Percentiles rank a stretch among this genome's conserved stretches.
phyloP scores from a whole-genome alignment of 495 filamentous ascomycete genomes.

The Pyronema omphalodes region DNA sequence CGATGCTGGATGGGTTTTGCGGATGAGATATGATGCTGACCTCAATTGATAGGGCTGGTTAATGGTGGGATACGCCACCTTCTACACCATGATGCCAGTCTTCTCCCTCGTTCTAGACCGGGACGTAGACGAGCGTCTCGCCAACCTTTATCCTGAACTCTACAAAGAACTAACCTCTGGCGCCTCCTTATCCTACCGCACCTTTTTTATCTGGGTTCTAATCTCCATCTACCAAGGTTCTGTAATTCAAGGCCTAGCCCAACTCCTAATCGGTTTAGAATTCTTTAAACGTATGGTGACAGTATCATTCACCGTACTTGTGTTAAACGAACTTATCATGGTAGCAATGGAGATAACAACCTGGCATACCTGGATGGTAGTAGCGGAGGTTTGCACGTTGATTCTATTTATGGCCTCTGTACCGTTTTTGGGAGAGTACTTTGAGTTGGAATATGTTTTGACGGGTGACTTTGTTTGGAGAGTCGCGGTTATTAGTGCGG shows the following conservation, averaged over 20 bases:
- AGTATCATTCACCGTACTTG: constrained; percentile 77
- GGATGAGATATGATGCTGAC: constrained; percentile 28
- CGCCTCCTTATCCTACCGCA: constrained; percentile 67
- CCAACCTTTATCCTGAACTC: constrained; percentile 89
- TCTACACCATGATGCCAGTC: constrained; percentile 89
- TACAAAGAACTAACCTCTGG: constrained; percentile 89
- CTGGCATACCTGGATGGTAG: constrained; percentile 89
- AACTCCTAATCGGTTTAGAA: constrained; percentile 62
- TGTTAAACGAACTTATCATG: constrained; percentile 93
- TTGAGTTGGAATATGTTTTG: constrained; percentile 65
- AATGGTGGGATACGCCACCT: constrained; percentile 86
- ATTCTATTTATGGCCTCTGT: constrained; percentile 61
- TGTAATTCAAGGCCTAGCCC: constrained; percentile 80
- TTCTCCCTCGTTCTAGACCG: constrained; percentile 91
- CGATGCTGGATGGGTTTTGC: constrained; percentile 22
- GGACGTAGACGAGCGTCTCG: constrained; percentile 82
- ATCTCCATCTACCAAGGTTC: constrained; percentile 89
- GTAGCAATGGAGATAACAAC: constrained; percentile 90
- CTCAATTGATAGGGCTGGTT: constrained; percentile 45
- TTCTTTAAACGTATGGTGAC: constrained; percentile 55
- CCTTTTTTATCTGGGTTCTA: constrained; percentile 94
- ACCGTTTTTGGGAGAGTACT: constrained; percentile 78
- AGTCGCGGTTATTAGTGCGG: constrained; percentile 55
- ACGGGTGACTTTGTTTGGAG: constrained; percentile 77
- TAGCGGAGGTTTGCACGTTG: constrained; percentile 63